Conservation (phyloP, 139 green algal species). For the Volvox reticuliferus region DNA sequence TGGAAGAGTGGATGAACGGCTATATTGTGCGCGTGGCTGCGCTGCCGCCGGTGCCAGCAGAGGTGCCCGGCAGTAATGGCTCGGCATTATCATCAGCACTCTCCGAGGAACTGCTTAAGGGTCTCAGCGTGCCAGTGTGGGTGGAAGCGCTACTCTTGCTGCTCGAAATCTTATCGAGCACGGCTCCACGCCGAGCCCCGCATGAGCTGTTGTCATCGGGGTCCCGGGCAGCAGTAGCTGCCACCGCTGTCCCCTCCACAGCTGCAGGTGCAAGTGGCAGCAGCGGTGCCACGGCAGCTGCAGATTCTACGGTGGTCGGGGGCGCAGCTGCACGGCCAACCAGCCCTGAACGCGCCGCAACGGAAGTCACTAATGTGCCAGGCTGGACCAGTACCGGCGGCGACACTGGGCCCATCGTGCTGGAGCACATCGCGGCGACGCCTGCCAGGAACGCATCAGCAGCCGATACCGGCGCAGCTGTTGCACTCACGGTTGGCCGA, state of each 20-base stretch:
- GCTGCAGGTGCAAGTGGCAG: background rate
- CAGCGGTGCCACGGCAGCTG: background rate
- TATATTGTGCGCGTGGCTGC: constrained; percentile 50
- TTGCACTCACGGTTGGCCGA: background rate
- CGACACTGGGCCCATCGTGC: background rate
- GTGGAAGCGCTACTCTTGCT: constrained; percentile 84
- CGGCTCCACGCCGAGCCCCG: constrained; percentile 1
- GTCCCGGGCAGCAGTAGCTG: constrained; percentile 8
- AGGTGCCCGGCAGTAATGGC: background rate
- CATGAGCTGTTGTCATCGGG: background rate
- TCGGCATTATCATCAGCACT: background rate
- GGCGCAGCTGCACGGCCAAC: background rate
- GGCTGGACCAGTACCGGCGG: background rate
- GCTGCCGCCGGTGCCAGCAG: background rate
- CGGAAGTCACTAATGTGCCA: background rate
- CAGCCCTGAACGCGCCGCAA: constrained; percentile 11
- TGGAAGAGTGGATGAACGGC: constrained; percentile 74
- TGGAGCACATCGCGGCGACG: background rate
- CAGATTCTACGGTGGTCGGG: background rate
- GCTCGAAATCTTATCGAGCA: constrained; percentile 75
- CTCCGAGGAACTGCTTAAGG: background rate
- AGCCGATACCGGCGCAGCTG: background rate
- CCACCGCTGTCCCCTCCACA: no score
- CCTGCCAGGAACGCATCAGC: background rate
- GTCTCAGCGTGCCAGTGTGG: constrained; percentile 82